Percentiles rank a stretch among this genome's conserved stretches.
These are phyloP conservation scores for Trichoderma citrinoviride DNA, from an alignment of 2,329 filamentous ascomycete species.

Conservation along the genomic window DNA sequence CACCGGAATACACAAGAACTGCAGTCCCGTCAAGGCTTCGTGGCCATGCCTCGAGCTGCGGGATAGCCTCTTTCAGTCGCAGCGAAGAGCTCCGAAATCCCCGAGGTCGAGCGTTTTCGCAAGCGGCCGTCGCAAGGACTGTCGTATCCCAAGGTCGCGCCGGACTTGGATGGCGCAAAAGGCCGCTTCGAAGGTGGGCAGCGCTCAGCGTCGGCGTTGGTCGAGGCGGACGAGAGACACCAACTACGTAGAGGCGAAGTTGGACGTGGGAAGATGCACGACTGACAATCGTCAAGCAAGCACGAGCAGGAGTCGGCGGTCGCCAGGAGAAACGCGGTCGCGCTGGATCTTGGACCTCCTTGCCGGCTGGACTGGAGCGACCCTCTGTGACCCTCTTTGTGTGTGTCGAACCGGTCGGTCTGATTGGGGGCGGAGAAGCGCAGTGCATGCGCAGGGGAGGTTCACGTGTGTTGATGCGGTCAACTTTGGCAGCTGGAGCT, in stretches of 20 bases:
- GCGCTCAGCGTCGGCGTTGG: not conserved
- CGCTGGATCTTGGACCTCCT: conserved; percentile 23
- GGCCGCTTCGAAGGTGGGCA: not conserved
- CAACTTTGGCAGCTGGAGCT: not conserved
- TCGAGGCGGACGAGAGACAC: not conserved
- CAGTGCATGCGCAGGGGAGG: conserved; percentile 10
- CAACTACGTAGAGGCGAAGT: not conserved
- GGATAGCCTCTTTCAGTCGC: not conserved
- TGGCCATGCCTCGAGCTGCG: conserved; percentile 23
- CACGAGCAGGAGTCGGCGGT: not conserved
- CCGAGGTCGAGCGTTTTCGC: conserved; percentile 14
- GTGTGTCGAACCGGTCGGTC: not conserved
- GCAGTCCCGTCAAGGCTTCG: conserved; percentile 20
- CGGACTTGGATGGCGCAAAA: conserved; percentile 9
- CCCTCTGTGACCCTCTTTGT: conserved; percentile 3
- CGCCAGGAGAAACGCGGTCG: conserved; percentile 25
- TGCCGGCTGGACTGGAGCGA: conserved; percentile 1
- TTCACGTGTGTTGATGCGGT: conserved; percentile 23
- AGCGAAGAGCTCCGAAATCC: conserved; percentile 2
- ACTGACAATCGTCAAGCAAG: not conserved
- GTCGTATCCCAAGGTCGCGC: not conserved
- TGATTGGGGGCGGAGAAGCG: conserved; percentile 23
- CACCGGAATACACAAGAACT: not conserved
- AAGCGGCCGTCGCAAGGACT: conserved; percentile 5
- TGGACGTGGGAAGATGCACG: not conserved